These are phyloP conservation scores for Calonectria montana DNA, from an alignment of 2,329 filamentous ascomycete species.

Conservation along the genomic window DNA sequence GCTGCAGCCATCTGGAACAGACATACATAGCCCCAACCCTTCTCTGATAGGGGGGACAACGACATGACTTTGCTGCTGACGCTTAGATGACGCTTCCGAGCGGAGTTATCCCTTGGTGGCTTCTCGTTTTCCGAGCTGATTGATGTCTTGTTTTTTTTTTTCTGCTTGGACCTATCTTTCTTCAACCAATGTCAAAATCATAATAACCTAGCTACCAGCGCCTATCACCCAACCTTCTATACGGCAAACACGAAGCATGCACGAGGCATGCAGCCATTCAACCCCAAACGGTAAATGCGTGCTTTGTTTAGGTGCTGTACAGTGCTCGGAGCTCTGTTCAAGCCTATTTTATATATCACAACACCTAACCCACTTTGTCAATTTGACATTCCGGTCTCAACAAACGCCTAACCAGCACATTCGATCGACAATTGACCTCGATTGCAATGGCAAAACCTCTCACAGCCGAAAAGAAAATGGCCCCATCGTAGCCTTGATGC, in stretches of 20 bases:
- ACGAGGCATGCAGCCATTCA: background rate
- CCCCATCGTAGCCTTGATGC: slow-evolving; percentile 6
- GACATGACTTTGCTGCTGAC: background rate
- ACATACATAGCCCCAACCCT: background rate
- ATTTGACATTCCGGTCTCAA: slow-evolving; percentile 6
- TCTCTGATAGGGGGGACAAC: background rate
- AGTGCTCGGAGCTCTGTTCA: background rate
- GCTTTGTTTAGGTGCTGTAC: background rate
- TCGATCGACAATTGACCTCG: background rate
- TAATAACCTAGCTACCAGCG: background rate
- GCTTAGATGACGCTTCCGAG: background rate
- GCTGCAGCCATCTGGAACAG: background rate
- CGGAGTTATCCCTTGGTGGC: background rate
- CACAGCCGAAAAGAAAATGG: background rate
- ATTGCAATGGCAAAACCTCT: background rate
- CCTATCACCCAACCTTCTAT: slow-evolving; percentile 8
- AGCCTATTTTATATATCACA: background rate
- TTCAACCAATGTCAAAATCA: background rate
- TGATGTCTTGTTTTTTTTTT: background rate
- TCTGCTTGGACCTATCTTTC: background rate
- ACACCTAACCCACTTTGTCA: background rate
- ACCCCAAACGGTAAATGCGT: background rate
- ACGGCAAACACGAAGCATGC: background rate
- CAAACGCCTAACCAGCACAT: background rate
- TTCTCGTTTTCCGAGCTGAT: background rate